Base-by-base conservation (phyloP, 2,329 filamentous ascomycete genomes). In the Monilinia fructigena region DNA sequence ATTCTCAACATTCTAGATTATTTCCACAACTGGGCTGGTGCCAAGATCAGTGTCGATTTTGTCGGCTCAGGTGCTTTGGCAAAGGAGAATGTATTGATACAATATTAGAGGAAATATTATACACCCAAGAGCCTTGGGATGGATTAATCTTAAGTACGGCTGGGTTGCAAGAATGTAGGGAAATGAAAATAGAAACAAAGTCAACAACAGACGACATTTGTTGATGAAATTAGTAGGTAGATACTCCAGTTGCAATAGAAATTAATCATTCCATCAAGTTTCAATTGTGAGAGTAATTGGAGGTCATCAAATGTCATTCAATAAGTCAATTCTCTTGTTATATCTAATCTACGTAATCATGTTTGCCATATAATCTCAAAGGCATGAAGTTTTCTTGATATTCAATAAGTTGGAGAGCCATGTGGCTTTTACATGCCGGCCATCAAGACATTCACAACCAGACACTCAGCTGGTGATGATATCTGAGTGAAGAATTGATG, bases 71-170 rank as follows among this genome's bases (percentile, higher is more conserved):
- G 28, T 60, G 10, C 35, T 35, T 16, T 26, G 31, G 58, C 31
- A 38, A 50, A 60, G 45, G 45, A 50, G 45, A 50, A 38, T 50
- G 45, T 35, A 20, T 23, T 38, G 45, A 50, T 14, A 50, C 23
- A 42, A 35, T 35, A 35, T 35, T 35, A 35, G 31, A 35, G 31
- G 31, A 35, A 38, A 31, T 40, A 38, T 26, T 45, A 50, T 61
- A 18, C 48, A 16, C 58, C 58, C 45, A 52, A 50, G 58, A 61
- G 58, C 38, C 45, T 61, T 61, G 58, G 58, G n/a, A 38, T 18
- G 10, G 31, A 6, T 50, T 38, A 2, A 20, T 26, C 48, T 50
- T n/a, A 12, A 50, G 50, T 6, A 26, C 38, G 10, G 45, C 28
- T n/a, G 38, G 31, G 8, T 26, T 52, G 31, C 14, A 61, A 47